A percentile compares a stretch with the other conserved stretches of the same genome.
Conservation (phyloP, 805 yeast species). For the Barnettozyma sp. region DNA sequence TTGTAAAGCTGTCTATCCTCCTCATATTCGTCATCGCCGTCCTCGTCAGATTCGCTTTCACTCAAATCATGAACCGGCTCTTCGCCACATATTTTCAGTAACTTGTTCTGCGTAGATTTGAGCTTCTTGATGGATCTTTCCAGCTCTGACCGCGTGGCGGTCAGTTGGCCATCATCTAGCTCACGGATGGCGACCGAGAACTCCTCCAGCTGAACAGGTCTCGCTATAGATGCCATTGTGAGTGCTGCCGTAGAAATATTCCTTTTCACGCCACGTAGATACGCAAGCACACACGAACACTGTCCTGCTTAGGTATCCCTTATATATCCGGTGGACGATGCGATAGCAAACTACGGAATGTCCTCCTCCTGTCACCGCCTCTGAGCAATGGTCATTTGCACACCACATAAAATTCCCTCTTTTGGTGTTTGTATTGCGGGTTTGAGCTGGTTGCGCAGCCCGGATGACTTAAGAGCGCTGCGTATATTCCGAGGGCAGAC, state of each 20-base stretch:
- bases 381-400: no score
- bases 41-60: conserved; percentile 17
- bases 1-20: conserved; percentile 42
- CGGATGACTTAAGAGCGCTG: no score
- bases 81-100: conserved; percentile 21
- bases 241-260: background rate
- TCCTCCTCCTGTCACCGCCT: no score
- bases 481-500: no score
- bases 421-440: no score
- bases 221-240: conserved; percentile 26
- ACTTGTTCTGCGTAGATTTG: conserved; percentile 43
- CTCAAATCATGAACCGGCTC: conserved; percentile 10
- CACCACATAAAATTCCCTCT: no score
- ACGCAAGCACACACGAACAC: no score
- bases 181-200: conserved; percentile 48
- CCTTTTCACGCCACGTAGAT: no score
- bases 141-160: conserved; percentile 28
- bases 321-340: no score
- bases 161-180: conserved; percentile 40
- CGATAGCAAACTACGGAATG: no score
- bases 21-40: conserved; percentile 28
- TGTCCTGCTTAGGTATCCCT: no score
- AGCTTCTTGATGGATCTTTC: conserved; percentile 39
- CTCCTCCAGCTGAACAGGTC: conserved; percentile 38
- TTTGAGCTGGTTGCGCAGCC: no score